These are phyloP conservation scores for Zymoseptoria tritici DNA, from an alignment of 2,329 filamentous ascomycete genomes.

Conservation along the genomic window DNA sequence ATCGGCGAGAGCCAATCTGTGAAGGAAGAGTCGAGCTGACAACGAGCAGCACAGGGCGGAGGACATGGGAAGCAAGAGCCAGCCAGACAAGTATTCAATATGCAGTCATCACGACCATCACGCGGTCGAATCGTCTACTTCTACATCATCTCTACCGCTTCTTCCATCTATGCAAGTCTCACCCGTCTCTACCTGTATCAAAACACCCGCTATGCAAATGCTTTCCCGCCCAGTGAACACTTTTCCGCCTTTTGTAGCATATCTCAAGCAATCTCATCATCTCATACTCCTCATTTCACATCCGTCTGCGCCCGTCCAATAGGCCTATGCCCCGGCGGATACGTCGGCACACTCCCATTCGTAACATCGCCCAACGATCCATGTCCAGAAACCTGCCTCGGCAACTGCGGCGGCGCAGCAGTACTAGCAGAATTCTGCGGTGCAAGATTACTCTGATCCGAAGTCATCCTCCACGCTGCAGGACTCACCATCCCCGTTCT, in stretches of 20 bases:
- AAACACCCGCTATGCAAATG: not conserved
- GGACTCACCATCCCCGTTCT: constrained; percentile 27
- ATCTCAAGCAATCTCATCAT: not conserved
- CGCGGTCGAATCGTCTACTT: not conserved
- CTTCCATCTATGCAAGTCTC: not conserved
- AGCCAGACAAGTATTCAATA: not conserved
- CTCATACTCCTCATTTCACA: constrained; percentile 24
- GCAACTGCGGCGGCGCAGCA: constrained; percentile 11
- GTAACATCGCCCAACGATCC: constrained; percentile 14
- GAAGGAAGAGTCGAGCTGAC: too few species aligned
- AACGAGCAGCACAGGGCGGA: too few species aligned
- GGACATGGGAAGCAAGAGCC: too few species aligned
- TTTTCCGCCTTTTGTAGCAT: not conserved
- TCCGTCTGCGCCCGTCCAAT: constrained; percentile 22
- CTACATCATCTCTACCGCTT: not conserved
- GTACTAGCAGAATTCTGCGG: constrained; percentile 4
- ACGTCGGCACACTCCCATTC: not conserved
- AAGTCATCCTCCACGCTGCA: constrained; percentile 24
- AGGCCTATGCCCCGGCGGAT: constrained; percentile 12
- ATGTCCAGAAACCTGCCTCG: constrained; percentile 11
- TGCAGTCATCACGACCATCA: not conserved
- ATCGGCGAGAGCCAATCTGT: too few species aligned
- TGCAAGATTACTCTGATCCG: constrained; percentile 23
- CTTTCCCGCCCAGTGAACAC: not conserved
- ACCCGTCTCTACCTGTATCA: not conserved